phyloP scores from a whole-genome alignment of 2,329 filamentous ascomycete species.

The Fusarium robinianum region DNA sequence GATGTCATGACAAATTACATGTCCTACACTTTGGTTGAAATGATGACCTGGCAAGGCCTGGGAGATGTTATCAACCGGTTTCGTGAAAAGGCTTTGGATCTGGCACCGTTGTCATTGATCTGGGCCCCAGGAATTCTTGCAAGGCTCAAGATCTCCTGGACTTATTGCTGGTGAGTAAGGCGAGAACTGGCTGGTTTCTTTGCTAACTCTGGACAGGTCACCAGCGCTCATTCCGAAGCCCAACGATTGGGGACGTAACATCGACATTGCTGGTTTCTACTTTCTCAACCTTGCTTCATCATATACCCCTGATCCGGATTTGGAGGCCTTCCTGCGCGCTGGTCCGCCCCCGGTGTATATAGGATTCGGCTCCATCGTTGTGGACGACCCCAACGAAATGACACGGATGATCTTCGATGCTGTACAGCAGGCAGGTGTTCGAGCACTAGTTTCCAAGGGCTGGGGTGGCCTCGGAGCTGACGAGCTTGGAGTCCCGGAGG shows the following conservation, averaged over 20 bases:
- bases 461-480: constrained; percentile 85
- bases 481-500: constrained; percentile 69
- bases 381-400: constrained; percentile 73
- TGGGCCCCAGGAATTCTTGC: constrained; percentile 82
- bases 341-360: constrained; percentile 79
- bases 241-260: constrained; percentile 72
- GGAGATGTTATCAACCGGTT: constrained; percentile 92
- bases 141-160: constrained; percentile 78
- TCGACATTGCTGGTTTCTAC: constrained; percentile 76
- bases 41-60: constrained; percentile 91
- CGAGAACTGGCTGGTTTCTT: too few species aligned
- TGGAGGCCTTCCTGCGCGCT: constrained; percentile 67
- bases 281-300: constrained; percentile 71
- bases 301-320: constrained; percentile 67
- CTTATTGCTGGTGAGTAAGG: constrained; percentile 75
- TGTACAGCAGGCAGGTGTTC: constrained; percentile 66
- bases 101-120: constrained; percentile 78
- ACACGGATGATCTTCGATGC: constrained; percentile 75
- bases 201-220: constrained; percentile 50
- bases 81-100: constrained; percentile 70
- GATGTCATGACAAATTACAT: constrained; percentile 79
- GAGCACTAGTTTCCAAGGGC: constrained; percentile 82
- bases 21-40: constrained; percentile 82
- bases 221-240: constrained; percentile 79
- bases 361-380: constrained; percentile 82